Evolutionary conservation across 768 basidiomycete genomes (phyloP), one percentile per base, ranked within the genome.

Genomic region (Boletus vermiculosoides): DNA sequence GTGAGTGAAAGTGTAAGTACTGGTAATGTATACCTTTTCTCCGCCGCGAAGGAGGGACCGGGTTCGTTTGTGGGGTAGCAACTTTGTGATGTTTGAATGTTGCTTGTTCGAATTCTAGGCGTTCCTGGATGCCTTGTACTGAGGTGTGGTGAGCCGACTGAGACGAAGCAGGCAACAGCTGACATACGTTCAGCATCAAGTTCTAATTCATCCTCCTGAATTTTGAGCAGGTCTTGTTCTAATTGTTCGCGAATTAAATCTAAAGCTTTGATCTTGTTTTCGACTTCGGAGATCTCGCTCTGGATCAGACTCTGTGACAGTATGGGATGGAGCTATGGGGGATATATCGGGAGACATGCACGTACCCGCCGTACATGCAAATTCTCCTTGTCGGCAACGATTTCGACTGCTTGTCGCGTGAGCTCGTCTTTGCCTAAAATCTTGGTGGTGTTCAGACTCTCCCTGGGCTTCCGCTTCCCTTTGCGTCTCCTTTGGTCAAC

Each of bases 151-250:
- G 53, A 60, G 58, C 5, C 8, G 18, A 51, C 8, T 28, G 46
- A 31, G 11, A 20, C 5, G 52, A 60, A 31, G 12, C 7, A 20
- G n/a, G 22, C 15, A 18, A 39, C n/a, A 28, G 40, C 0, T 50
- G 45, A 80, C 92, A 65, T 66, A 95, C 94, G 73, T 75, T 99
- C 96, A 58, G 97, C 96, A 65, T 97, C 93, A n/a, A 99, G 76
- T 67, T 98, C 96, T 23, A 99, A 77, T 59, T 97, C 95, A 63
- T 98, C 96, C 69, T 99, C 96, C 55, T 95, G 91, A 45, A 98
- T 70, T 68, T 84, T 90, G 33, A 98, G 74, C 8, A 99, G 77
- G 66, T 92, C 88, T 42, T 85, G 79, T 66, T 94, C 91, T 25
- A 98, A 77, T 61, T 87, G 88, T 10, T 82, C 78, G 52, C 94